phyloP scores from a whole-genome alignment of 2,329 filamentous ascomycete species.

The Diaporthe sp. region DNA sequence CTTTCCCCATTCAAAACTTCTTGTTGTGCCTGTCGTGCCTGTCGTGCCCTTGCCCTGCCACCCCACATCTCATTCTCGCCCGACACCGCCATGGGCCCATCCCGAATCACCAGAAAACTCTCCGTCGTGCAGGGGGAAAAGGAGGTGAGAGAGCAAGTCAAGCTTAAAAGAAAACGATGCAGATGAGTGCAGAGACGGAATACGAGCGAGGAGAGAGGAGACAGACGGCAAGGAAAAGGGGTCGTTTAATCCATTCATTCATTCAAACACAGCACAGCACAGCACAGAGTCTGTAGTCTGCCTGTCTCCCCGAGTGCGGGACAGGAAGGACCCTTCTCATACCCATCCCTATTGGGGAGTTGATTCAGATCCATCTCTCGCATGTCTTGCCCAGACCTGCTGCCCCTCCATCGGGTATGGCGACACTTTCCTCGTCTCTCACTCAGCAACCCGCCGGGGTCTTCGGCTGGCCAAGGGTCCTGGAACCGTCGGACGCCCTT shows the following conservation, averaged over 20 bases:
- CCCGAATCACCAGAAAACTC: conserved; percentile 30
- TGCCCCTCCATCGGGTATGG: conserved; percentile 32
- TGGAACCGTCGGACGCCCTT: neutral
- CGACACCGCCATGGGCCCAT: conserved; percentile 33
- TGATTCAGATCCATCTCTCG: conserved; percentile 36
- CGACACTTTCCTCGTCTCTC: conserved; percentile 18
- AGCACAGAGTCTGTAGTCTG: neutral
- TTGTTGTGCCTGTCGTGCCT: conserved; percentile 29
- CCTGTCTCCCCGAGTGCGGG: neutral
- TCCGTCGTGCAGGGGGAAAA: conserved; percentile 22
- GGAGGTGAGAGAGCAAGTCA: conserved; percentile 18
- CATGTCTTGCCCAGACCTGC: conserved; percentile 33
- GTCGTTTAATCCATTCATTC: neutral
- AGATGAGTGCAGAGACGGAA: neutral
- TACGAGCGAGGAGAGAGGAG: neutral
- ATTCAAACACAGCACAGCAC: neutral
- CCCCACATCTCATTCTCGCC: conserved; percentile 36
- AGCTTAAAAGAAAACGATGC: neutral
- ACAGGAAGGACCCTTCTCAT: neutral
- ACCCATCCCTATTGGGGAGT: neutral
- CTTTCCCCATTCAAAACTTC: conserved; percentile 28
- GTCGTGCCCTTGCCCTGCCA: conserved; percentile 23
- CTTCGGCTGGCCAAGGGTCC: conserved; percentile 19
- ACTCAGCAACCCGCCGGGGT: conserved; percentile 25
- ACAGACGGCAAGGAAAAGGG: conserved; percentile 8